Evolutionary conservation across 164 flowering plant species (phyloP).

Genomic region (Liriodendron chinense): DNA sequence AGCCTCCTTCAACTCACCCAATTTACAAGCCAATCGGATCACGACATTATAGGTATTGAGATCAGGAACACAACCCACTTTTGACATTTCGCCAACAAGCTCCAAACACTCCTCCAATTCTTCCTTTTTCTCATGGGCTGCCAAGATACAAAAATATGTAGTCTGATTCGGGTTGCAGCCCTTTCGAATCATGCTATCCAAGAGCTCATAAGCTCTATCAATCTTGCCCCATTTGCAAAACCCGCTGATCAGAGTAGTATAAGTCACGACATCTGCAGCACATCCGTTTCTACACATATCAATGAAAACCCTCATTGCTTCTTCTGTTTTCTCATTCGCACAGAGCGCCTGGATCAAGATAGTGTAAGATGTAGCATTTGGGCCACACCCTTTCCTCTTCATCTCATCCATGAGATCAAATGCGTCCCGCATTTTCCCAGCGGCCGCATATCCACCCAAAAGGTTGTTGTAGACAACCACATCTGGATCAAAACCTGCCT

Average conservation of each 20-base stretch:
- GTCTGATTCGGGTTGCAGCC: conserved; percentile 58
- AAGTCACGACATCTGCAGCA: conserved; percentile 75
- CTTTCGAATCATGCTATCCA: conserved; percentile 62
- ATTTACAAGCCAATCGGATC: conserved; percentile 70
- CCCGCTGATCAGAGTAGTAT: conserved; percentile 79
- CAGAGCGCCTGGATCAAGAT: conserved; percentile 76
- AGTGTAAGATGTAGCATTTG: conserved; percentile 79
- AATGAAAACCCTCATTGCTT: conserved; percentile 61
- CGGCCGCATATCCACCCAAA: conserved; percentile 63
- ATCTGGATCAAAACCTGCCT: conserved; percentile 78
- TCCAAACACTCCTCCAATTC: conserved; percentile 76
- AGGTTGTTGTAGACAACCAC: conserved; percentile 77
- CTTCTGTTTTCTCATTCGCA: conserved; percentile 62
- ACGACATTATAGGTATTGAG: conserved; percentile 55
- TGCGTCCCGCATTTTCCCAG: conserved; percentile 76
- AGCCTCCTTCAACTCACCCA: conserved; percentile 71
- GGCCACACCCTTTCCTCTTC: conserved; percentile 65
- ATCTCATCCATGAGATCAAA: conserved; percentile 68
- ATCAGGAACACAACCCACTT: conserved; percentile 59
- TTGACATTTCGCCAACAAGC: conserved; percentile 58
- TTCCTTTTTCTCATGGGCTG: conserved; percentile 88
- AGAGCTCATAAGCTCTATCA: conserved; percentile 56
- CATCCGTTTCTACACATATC: conserved; percentile 77
- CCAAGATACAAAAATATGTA: conserved; percentile 63
- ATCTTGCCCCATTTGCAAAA: conserved; percentile 84